Base-by-base conservation (phyloP, 73 alveolate species). In the Paramecium bursaria region DNA sequence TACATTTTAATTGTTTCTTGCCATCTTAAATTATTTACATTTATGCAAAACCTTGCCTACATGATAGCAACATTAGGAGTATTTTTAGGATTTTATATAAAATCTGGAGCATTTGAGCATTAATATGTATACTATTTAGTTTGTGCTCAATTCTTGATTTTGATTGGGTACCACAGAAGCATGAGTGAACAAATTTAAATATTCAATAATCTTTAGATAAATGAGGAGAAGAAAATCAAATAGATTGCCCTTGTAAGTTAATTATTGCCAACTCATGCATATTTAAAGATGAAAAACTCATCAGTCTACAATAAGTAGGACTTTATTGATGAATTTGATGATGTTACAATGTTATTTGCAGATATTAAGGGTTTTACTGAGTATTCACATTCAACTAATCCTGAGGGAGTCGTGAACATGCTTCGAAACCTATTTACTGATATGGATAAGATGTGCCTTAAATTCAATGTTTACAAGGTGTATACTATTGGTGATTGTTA, bases 401-500 rank as follows among this genome's bases (percentile, higher is more conserved):
- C 91, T 2, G 86, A 73, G 23, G 75, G 76, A 52, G 91, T 85
- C 1, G 91, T 85, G 15, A 35, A 29, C 0, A 85, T 85, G 91
- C 75, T 85, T 22, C 35, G 85, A 48, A 74, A 85, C 46, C 47
- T 85, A 7, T 85, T 85, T 17, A 57, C 82, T 15, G 86, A 74
- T 49, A 67, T 85, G 13, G 91, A 85, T 50, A 85, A 85, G 51
- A 39, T 55, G 0, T 85, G 91, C 39, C 14, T 48, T 49, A 51
- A 75, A 31, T 35, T 67, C 9, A 74, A 73, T 46, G 85, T 85
- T 13, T 85, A 57, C 13, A 85, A 85, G 31, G 27, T 85, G 48
- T 74, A 85, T 31, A 85, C 91, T 7, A 85, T 85, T 23, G 91
- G 91, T 2, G 91, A 85, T 74, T 85, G 91, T 50, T 85, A 85